Percentiles rank a stretch among this genome's conserved stretches.
Evolutionary conservation across 768 basidiomycete species (phyloP).

Genomic region (Naematelia aurantialba): DNA sequence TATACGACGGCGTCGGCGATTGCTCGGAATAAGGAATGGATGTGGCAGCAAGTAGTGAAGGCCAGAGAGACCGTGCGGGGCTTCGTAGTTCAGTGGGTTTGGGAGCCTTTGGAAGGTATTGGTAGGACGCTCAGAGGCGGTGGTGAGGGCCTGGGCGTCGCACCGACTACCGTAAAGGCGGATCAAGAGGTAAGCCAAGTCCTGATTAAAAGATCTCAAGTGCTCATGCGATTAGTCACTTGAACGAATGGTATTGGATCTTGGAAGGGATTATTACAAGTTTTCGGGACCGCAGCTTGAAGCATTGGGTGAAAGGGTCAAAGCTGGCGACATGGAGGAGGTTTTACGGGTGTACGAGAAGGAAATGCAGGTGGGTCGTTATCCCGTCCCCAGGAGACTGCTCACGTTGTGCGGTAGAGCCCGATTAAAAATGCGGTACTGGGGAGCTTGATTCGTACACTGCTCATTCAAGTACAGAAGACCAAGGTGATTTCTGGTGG

Average conservation of each 20-base stretch:
- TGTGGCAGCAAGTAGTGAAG: constrained; percentile 61
- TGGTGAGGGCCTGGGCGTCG: constrained; percentile 66
- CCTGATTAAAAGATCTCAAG: background rate
- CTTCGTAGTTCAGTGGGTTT: constrained; percentile 76
- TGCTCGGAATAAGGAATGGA: constrained; percentile 61
- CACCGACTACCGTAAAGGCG: constrained; percentile 73
- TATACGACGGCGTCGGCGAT: constrained; percentile 57
- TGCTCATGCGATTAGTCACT: too few relatives aligned
- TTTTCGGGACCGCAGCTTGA: constrained; percentile 65
- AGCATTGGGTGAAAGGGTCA: constrained; percentile 63
- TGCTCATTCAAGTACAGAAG: constrained; percentile 92
- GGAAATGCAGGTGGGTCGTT: constrained; percentile 64
- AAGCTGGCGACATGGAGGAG: constrained; percentile 76
- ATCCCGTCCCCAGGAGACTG: background rate
- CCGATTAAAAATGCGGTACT: constrained; percentile 75
- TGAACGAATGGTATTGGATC: constrained; percentile 82
- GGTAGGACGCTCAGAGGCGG: constrained; percentile 77
- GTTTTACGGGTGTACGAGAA: constrained; percentile 84
- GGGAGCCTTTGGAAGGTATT: constrained; percentile 79
- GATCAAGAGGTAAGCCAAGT: constrained; percentile 70
- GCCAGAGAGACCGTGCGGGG: constrained; percentile 64
- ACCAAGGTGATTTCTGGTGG: constrained; percentile 64
- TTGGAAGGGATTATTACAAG: constrained; percentile 74
- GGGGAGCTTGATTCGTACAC: constrained; percentile 74
- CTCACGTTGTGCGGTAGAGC: constrained; percentile 45